phyloP scores from a whole-genome alignment of 2,329 filamentous ascomycete species.

The Xylaria sp. region DNA sequence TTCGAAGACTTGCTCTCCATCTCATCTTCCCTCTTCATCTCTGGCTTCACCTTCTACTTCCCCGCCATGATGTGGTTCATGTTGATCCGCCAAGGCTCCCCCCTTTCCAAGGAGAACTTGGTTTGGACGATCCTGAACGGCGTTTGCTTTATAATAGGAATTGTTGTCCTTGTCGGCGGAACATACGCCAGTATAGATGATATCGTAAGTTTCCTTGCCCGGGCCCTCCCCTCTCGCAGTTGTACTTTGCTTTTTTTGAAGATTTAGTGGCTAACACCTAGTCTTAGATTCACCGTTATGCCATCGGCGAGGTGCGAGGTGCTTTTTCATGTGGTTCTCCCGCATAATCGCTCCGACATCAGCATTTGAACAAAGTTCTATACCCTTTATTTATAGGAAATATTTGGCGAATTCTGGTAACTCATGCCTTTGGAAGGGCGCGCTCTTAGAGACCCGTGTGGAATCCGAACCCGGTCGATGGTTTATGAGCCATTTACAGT shows the following conservation, averaged over 20 bases:
- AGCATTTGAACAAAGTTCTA: background rate
- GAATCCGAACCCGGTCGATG: background rate
- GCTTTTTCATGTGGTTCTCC: slow-evolving; percentile 30
- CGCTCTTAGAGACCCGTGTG: background rate
- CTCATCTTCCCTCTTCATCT: slow-evolving; percentile 57
- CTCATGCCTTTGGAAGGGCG: slow-evolving; percentile 13
- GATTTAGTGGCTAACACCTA: slow-evolving; percentile 12
- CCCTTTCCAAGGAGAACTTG: slow-evolving; percentile 39
- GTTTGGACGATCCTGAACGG: slow-evolving; percentile 32
- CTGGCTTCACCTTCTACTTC: slow-evolving; percentile 50
- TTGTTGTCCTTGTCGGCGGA: slow-evolving; percentile 41
- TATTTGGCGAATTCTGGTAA: background rate
- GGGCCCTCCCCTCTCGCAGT: background rate
- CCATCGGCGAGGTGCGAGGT: slow-evolving; percentile 32
- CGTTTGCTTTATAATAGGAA: slow-evolving; percentile 39
- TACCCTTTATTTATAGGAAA: no score
- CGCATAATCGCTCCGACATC: slow-evolving; percentile 5
- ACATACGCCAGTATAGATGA: slow-evolving; percentile 43
- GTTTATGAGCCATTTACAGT: background rate
- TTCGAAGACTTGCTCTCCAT: slow-evolving; percentile 71
- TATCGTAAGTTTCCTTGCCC: slow-evolving; percentile 38
- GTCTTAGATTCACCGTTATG: slow-evolving; percentile 35
- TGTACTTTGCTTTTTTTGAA: background rate
- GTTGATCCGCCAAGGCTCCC: slow-evolving; percentile 40
- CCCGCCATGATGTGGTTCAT: slow-evolving; percentile 45